These are phyloP conservation scores for Collybiopsis confluens DNA, from an alignment of 768 basidiomycete species.

Conservation along the genomic window DNA sequence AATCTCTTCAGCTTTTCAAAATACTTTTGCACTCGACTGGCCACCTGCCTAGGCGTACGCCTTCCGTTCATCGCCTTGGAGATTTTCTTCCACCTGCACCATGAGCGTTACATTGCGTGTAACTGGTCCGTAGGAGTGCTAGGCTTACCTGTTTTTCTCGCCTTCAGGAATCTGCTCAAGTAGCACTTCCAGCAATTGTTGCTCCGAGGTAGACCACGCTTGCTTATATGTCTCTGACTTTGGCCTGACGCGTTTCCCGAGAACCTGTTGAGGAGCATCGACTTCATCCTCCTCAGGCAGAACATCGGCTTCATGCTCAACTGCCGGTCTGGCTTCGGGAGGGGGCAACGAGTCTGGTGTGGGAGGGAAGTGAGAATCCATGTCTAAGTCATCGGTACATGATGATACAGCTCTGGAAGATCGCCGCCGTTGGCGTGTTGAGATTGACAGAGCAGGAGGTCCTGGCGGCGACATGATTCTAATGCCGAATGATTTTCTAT, in stretches of 20 bases:
- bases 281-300: conserved; percentile 1
- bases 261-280: conserved; percentile 14
- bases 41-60: conserved; percentile 80
- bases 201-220: conserved; percentile 72
- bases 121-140: conserved; percentile 6
- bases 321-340: neutral
- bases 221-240: conserved; percentile 80
- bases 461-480: neutral
- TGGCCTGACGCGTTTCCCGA: conserved; percentile 24
- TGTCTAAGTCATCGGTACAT: conserved; percentile 11
- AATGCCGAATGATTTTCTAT: neutral
- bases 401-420: conserved; percentile 11
- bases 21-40: conserved; percentile 85
- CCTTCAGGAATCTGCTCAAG: conserved; percentile 74
- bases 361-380: conserved; percentile 11
- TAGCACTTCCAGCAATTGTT: conserved; percentile 70
- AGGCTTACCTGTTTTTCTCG: conserved; percentile 67
- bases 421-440: conserved; percentile 12
- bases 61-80: conserved; percentile 76
- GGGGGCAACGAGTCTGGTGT: conserved; percentile 3
- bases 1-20: conserved; percentile 80
- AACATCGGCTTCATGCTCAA: neutral
- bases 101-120: too few relatives aligned
- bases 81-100: conserved; percentile 70
- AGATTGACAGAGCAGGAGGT: neutral